Evolutionary conservation across 2,329 filamentous ascomycete genomes (phyloP).

Genomic region (Aureobasidium pullulans): DNA sequence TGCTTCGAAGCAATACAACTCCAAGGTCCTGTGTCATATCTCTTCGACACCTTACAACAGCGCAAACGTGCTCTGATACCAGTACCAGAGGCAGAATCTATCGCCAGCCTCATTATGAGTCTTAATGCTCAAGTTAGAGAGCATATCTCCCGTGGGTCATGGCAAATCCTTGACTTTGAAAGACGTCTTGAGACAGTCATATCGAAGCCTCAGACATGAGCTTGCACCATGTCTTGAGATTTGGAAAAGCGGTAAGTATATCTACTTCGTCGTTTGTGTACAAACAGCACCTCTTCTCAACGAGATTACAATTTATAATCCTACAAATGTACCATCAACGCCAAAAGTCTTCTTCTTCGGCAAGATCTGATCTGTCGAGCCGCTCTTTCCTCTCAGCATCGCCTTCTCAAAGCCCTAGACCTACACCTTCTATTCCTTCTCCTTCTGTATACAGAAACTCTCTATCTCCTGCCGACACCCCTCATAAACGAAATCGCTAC

Average conservation of each 20-base stretch:
- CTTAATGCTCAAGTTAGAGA: neutral
- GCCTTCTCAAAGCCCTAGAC: neutral
- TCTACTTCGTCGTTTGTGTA: neutral
- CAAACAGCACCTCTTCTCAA: neutral
- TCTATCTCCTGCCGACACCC: neutral
- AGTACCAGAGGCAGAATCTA: neutral
- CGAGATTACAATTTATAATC: neutral
- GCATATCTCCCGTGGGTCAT: neutral
- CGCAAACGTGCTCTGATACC: neutral
- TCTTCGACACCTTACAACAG: no score
- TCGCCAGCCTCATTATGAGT: no score
- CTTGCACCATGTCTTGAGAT: neutral
- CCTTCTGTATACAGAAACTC: neutral
- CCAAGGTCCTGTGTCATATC: no score
- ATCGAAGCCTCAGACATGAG: neutral
- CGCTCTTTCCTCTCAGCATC: neutral
- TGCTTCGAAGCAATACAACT: no score
- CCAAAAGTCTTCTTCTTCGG: slow-evolving; percentile 1
- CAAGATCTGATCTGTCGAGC: neutral
- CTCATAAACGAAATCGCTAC: slow-evolving; percentile 1
- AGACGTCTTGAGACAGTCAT: neutral
- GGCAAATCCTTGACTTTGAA: neutral
- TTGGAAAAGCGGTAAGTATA: neutral
- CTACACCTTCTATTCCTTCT: neutral
- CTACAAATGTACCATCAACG: slow-evolving; percentile 1